Evolutionary conservation across 2,329 filamentous ascomycete genomes (phyloP), one percentile per base, ranked within the genome.

Genomic region (Lecanosticta acicola): DNA sequence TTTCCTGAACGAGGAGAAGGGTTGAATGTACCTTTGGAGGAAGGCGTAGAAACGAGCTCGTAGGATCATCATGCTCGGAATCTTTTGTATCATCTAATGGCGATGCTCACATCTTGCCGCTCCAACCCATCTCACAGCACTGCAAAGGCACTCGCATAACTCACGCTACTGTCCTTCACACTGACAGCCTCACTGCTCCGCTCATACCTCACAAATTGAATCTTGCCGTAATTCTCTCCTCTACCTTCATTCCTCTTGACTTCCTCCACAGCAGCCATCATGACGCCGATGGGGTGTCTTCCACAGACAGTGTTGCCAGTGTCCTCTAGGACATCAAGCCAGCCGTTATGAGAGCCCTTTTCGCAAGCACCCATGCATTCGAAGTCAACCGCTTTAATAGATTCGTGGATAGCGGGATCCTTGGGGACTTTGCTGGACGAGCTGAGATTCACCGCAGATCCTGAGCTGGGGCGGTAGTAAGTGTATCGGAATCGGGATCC

Each of bases 291-390:
- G 0, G 93, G 93, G 70, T 98, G 93, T 39, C 91, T 76, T 3
- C 93, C 93, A 61, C 93, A 98, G 0, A 98, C 87, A 0, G 93
- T 96, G 59, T 98, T 98, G 11, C 80, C 79, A 0, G 91, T 97
- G 29, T 78, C 69, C 42, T 74, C 68, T 16, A 98, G 67, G 33
- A 80, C 83, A 2, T 78, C 71, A 13, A 87, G 71, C 65, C 96
- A 97, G 0, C 67, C 70, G 17, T 77, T 71, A 59, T 94, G 85
- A 5, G 69, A 74, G 1, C 91, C 90, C 2, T 80, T 81, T 63
- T 90, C 81, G 33, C 97, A 86, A 0, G 87, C 88, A 41, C 84
- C 79, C 77, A 97, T 96, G 33, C 87, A 87, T 26, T 83, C 74
- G 50, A 84, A 77, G 62, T 98, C 93, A 13, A 97, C 75, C 1